Evolutionary conservation across 768 basidiomycete genomes (phyloP), one percentile per base, ranked within the genome.

Genomic region (Macrocybe gigantea): DNA sequence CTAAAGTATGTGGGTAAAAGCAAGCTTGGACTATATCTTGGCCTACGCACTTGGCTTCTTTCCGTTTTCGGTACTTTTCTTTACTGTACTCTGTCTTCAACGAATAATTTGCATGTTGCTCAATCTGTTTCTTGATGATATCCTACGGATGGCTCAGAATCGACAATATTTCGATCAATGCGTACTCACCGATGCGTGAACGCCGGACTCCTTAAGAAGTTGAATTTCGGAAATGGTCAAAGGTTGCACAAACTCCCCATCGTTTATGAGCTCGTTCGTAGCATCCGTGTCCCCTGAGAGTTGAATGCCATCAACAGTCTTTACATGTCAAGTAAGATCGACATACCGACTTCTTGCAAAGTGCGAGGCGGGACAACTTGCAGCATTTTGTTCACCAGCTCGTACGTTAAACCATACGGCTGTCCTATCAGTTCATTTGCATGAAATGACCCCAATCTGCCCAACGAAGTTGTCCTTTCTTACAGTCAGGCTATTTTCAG

Each of bases 41-140:
- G 29, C 11, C 3, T 11, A 63, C 83, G 55, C 60, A 95, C 94
- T 98, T 99, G 48, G 90, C 93, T 68, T 94, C 91, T 65, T 99
- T 99, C 35, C 92, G 77, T 64, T 94, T 95, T 64, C 81, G 87
- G 67, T 97, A 99, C 63, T 99, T 99, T 60, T 98, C 94, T 66
- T 99, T 98, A 67, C 90, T 93, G 65, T 94, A 98, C 65, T 95
- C 96, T 1, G 94, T 98, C 67, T 98, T 98, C 42, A 98, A 71
- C 8, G 83, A 82, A 63, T 88, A 99, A 57, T 90, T 88, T 31
- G 88, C 85, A 58, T 98, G 95, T 58, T 85, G 80, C 56, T 91
- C 92, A 41, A 97, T 95, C 65, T 98, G 95, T 63, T 76, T 84
- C 60, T 88, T 84, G 61, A 98, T 95, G 45, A 99, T 97, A 58